These are phyloP conservation scores for Penicillium parvum DNA, from an alignment of 495 filamentous ascomycete species.

Conservation along the genomic window DNA sequence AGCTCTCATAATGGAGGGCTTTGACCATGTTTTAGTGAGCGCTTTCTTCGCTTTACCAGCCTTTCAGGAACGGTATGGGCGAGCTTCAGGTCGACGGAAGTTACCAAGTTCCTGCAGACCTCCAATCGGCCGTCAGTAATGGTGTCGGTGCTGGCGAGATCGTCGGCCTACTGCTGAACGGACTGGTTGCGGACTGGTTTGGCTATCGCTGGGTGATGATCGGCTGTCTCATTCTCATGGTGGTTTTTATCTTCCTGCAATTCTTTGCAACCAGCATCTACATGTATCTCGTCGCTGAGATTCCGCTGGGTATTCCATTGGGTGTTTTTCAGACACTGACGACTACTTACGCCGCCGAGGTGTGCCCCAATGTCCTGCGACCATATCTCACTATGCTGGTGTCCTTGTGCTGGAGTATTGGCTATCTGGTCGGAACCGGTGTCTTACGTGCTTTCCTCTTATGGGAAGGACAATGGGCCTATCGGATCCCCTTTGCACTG, in stretches of 20 bases:
- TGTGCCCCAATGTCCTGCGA: conserved; percentile 61
- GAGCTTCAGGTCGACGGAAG: conserved; percentile 21
- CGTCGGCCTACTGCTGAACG: conserved; percentile 62
- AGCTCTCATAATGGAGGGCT: conserved; percentile 47
- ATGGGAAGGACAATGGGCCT: conserved; percentile 50
- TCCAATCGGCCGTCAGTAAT: conserved; percentile 64
- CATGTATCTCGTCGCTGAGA: conserved; percentile 60
- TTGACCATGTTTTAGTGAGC: conserved; percentile 39
- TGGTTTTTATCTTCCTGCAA: conserved; percentile 57
- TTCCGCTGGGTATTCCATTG: conserved; percentile 68
- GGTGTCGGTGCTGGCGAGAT: conserved; percentile 57
- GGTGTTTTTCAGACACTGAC: conserved; percentile 69
- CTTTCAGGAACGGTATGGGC: conserved; percentile 37
- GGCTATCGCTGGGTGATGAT: conserved; percentile 62
- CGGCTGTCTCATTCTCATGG: conserved; percentile 50
- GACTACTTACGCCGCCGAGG: conserved; percentile 69
- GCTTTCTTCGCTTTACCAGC: conserved; percentile 30
- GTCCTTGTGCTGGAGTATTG: conserved; percentile 71
- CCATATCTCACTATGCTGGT: conserved; percentile 67
- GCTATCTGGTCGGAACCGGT: conserved; percentile 62
- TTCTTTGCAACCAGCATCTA: conserved; percentile 62
- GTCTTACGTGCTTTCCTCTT: conserved; percentile 55
- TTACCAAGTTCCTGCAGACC: conserved; percentile 43
- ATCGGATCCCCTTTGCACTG: conserved; percentile 58
- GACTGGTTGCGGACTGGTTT: conserved; percentile 57